These are phyloP conservation scores for Bryoglossum gracile DNA, from an alignment of 495 filamentous ascomycete species.

Conservation along the genomic window DNA sequence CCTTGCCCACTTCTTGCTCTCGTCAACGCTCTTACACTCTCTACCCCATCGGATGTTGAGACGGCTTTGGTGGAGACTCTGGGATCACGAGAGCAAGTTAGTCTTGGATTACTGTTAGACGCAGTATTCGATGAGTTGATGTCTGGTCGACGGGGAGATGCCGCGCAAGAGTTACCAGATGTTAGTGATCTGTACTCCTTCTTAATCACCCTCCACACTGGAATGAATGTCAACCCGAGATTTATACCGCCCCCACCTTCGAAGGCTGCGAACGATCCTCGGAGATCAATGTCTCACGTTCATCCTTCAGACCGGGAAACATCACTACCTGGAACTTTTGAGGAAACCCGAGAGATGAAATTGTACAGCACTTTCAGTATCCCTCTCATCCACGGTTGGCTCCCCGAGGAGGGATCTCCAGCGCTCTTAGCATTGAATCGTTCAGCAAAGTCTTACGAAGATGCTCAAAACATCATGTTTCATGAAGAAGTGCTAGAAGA, in stretches of 20 bases:
- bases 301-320: conserved; percentile 38
- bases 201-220: conserved; percentile 82
- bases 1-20: conserved; percentile 90
- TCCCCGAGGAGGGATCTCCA: conserved; percentile 55
- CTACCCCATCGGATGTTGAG: conserved; percentile 54
- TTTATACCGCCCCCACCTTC: conserved; percentile 48
- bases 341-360: conserved; percentile 72
- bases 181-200: conserved; percentile 82
- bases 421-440: conserved; percentile 61
- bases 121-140: conserved; percentile 88
- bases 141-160: conserved; percentile 50
- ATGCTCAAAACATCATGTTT: conserved; percentile 81
- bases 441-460: conserved; percentile 76
- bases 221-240: conserved; percentile 96
- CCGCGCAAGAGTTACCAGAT: conserved; percentile 58
- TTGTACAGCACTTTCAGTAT: conserved; percentile 83
- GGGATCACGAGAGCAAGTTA: conserved; percentile 76
- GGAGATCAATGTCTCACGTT: conserved; percentile 34
- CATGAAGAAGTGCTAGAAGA: conserved; percentile 81
- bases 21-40: conserved; percentile 84
- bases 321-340: conserved; percentile 63
- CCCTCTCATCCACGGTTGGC: conserved; percentile 91
- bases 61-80: conserved; percentile 72
- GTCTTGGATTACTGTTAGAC: conserved; percentile 74
- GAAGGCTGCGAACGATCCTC: conserved; percentile 35